Evolutionary conservation across 2,329 filamentous ascomycete species (phyloP).

Genomic region (Botrytis medusae): DNA sequence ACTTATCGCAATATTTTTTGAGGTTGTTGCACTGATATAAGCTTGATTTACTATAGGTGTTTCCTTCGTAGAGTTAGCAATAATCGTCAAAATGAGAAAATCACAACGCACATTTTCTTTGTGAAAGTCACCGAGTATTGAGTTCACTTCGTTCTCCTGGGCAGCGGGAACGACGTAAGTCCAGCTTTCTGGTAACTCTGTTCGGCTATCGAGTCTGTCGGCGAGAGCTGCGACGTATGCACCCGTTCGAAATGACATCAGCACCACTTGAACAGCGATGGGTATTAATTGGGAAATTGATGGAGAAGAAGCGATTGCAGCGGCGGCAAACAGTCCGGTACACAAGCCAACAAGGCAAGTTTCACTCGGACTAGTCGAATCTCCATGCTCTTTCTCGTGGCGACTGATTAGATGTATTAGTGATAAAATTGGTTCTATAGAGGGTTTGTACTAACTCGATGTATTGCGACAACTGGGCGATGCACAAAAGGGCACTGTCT

Average conservation of each 20-base stretch:
- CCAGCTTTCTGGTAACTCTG: constrained; percentile 59
- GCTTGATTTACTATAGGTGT: constrained; percentile 48
- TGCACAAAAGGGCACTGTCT: constrained; percentile 63
- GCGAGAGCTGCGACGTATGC: constrained; percentile 24
- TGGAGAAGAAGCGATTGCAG: constrained; percentile 20
- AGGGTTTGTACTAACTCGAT: constrained; percentile 55
- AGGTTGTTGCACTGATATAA: constrained; percentile 19
- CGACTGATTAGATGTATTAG: constrained; percentile 12
- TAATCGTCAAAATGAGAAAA: not conserved
- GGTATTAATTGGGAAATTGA: constrained; percentile 21
- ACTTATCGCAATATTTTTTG: constrained; percentile 22
- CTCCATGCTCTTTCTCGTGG: constrained; percentile 21
- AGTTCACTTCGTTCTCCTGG: constrained; percentile 51
- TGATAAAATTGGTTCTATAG: not conserved
- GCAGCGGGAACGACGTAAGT: constrained; percentile 63
- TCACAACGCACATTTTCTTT: constrained; percentile 47
- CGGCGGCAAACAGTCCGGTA: constrained; percentile 21
- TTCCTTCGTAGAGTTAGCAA: constrained; percentile 9
- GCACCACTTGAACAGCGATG: constrained; percentile 19
- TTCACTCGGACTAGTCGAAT: constrained; percentile 9
- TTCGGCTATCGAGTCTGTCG: constrained; percentile 33
- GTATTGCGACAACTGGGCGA: constrained; percentile 66
- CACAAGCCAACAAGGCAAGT: constrained; percentile 23
- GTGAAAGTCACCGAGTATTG: constrained; percentile 58
- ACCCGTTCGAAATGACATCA: constrained; percentile 20